Conservation (phyloP, 2,329 filamentous ascomycete species). For the Diaporthe sp. region DNA sequence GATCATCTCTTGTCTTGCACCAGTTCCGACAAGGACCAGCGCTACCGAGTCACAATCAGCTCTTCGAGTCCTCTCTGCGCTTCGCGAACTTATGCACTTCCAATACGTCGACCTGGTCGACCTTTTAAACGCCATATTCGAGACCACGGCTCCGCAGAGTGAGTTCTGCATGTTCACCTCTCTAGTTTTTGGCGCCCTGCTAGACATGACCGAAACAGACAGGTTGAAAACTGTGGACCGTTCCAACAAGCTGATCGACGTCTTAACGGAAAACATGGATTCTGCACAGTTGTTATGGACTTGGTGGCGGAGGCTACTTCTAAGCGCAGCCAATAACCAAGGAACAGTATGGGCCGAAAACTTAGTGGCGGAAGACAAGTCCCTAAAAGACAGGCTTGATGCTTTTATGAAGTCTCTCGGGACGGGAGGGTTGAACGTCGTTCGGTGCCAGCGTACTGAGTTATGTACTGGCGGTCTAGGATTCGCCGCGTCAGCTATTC, state of each 20-base stretch:
- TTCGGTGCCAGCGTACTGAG: not conserved
- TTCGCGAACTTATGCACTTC: not conserved
- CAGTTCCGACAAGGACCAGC: not conserved
- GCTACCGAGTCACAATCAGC: not conserved
- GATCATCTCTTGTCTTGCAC: not conserved
- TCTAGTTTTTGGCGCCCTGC: not conserved
- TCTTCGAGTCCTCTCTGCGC: not conserved
- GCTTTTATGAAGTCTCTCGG: not conserved
- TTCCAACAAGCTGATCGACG: not conserved
- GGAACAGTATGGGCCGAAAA: not conserved
- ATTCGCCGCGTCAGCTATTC: not conserved
- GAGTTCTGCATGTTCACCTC: not conserved
- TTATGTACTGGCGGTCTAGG: not conserved
- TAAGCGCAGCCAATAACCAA: not conserved
- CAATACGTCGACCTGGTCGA: not conserved
- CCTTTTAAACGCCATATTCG: not conserved
- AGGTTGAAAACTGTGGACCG: not conserved
- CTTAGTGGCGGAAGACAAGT: not conserved
- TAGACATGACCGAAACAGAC: not conserved
- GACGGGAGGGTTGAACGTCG: not conserved
- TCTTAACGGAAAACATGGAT: rapidly evolving
- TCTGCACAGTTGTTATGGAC: not conserved
- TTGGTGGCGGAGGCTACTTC: not conserved
- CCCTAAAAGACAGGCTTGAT: not conserved
- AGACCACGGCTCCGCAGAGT: not conserved